Evolutionary conservation across 345 rosid genomes (phyloP).

Genomic region (Lenwebbia sp.): DNA sequence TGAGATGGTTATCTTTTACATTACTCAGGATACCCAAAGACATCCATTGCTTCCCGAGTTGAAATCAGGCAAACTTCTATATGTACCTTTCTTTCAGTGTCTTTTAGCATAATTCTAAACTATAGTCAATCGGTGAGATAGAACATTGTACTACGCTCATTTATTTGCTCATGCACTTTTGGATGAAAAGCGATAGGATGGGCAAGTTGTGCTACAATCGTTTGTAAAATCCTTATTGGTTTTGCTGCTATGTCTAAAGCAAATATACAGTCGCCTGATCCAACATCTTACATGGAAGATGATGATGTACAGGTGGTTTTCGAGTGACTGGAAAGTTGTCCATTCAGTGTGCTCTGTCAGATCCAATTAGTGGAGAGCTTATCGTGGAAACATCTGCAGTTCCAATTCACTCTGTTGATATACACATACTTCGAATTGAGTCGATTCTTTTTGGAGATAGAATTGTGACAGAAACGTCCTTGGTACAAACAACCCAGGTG

Average conservation of each 20-base stretch:
- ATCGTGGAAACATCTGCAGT: constrained; percentile 70
- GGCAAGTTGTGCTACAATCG: not conserved
- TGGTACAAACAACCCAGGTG: constrained; percentile 88
- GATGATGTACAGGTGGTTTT: constrained; percentile 56
- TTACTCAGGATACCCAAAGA: constrained; percentile 87
- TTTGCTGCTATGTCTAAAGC: not conserved
- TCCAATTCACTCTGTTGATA: constrained; percentile 60
- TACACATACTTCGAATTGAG: constrained; percentile 69
- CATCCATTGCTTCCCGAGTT: constrained; percentile 81
- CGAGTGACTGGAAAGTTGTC: constrained; percentile 74
- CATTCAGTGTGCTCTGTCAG: constrained; percentile 55
- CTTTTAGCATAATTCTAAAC: not conserved
- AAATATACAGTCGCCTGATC: not conserved
- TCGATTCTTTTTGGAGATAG: constrained; percentile 71
- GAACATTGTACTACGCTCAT: not conserved
- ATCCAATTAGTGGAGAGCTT: constrained; percentile 75
- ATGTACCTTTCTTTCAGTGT: not conserved
- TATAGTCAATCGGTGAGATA: not conserved
- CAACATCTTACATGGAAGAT: not conserved
- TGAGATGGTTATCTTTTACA: constrained; percentile 72
- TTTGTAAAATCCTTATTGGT: not conserved
- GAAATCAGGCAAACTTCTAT: constrained; percentile 43
- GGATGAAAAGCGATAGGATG: not conserved
- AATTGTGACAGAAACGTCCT: constrained; percentile 76
- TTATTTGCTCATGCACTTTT: not conserved